A percentile compares a stretch with the other conserved stretches of the same genome.
These are phyloP conservation scores for Neofusicoccum kwambonambiense DNA, from an alignment of 2,329 filamentous ascomycete genomes.

Conservation along the genomic window DNA sequence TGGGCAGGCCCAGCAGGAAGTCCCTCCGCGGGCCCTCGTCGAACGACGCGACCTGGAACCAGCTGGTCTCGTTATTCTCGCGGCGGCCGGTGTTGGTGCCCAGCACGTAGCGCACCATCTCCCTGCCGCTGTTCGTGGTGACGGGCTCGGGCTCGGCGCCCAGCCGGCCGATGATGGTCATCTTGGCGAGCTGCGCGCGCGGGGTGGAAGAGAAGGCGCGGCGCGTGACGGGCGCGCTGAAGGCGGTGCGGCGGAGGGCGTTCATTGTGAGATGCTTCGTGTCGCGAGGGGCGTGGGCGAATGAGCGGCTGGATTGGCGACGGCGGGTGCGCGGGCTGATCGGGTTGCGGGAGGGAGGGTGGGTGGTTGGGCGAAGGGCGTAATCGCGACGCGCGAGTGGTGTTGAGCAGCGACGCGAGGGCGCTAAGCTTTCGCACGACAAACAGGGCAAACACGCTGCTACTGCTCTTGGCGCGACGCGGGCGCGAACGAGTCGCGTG, in stretches of 20 bases:
- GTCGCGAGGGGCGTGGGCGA: not conserved
- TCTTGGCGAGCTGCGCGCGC: constrained; percentile 66
- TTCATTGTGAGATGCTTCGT: not conserved
- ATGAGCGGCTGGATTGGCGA: not conserved
- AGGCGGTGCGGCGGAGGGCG: constrained; percentile 26
- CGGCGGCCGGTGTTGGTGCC: constrained; percentile 65
- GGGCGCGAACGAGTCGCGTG: not conserved
- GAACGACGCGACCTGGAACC: constrained; percentile 80
- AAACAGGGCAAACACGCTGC: not conserved
- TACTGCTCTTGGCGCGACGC: not conserved
- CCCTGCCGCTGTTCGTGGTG: constrained; percentile 66
- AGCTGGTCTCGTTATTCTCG: constrained; percentile 76
- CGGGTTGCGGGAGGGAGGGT: not conserved
- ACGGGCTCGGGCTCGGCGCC: constrained; percentile 74
- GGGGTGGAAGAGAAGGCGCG: constrained; percentile 76
- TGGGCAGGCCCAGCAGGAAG: constrained; percentile 69
- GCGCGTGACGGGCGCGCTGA: constrained; percentile 43
- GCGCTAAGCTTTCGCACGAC: not conserved
- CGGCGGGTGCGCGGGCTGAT: not conserved
- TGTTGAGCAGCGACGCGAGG: constrained; percentile 1
- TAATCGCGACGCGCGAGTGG: constrained; percentile 7
- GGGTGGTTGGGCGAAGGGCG: not conserved
- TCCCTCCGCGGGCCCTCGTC: constrained; percentile 68
- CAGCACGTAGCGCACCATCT: constrained; percentile 75
- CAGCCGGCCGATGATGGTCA: constrained; percentile 85